Evolutionary conservation across 495 filamentous ascomycete genomes (phyloP).

Genomic region (Neurospora terricola): DNA sequence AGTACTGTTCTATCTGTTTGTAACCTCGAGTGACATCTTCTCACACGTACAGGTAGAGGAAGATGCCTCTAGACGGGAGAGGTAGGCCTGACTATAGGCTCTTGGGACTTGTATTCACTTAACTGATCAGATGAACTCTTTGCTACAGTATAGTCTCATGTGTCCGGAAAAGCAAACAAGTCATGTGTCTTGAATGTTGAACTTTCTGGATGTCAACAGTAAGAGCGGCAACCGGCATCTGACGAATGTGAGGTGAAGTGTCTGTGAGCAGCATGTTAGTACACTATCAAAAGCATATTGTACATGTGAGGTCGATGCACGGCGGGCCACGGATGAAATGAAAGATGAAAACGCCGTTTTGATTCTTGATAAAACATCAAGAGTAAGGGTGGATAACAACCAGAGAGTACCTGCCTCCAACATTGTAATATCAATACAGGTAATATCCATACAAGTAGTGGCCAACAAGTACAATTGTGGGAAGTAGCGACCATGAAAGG

Average conservation of each 20-base stretch:
- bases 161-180: not conserved
- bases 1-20: not conserved
- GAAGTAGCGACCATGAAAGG: not conserved
- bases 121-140: not conserved
- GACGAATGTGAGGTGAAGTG: not conserved
- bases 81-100: not conserved
- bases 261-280: not conserved
- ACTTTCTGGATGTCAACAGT: not conserved
- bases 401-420: not conserved
- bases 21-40: not conserved
- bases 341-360: not conserved
- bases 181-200: not conserved
- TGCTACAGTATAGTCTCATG: not conserved
- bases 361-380: not conserved
- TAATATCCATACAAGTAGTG: not conserved
- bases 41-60: not conserved
- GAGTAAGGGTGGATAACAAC: not conserved
- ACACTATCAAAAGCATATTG: not conserved
- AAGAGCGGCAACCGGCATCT: not conserved
- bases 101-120: not conserved
- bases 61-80: not conserved
- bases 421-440: not conserved
- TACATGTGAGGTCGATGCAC: not conserved
- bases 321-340: not conserved
- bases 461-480: not conserved